Conservation (phyloP, 306 rosid species). For the Fragaria nilgerrensis region DNA sequence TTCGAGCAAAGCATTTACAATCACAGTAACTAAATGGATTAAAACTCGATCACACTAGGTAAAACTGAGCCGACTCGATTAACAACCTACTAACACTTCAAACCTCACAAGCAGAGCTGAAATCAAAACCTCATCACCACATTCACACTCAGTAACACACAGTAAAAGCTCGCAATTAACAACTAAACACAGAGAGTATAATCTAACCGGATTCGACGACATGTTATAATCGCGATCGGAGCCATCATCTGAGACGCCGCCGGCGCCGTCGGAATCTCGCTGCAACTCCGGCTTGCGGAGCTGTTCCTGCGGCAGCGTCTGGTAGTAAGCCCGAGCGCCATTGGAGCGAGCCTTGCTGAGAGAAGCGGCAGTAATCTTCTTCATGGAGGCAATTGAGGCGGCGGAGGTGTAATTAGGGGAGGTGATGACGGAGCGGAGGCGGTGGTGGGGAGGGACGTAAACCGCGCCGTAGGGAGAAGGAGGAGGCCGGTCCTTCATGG, state of each 20-base stretch:
- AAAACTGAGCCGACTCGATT: not conserved
- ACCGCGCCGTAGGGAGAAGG: conserved; percentile 55
- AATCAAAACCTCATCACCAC: conserved; percentile 6
- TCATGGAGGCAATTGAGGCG: conserved; percentile 40
- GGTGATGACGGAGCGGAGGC: conserved; percentile 60
- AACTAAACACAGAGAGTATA: not conserved
- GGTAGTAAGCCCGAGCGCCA: conserved; percentile 19
- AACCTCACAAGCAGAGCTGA: conserved; percentile 12
- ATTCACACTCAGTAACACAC: not conserved
- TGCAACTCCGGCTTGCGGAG: conserved; percentile 38
- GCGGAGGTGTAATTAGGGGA: conserved; percentile 37
- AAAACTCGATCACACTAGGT: not conserved
- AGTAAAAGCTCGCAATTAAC: not conserved
- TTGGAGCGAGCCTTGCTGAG: conserved; percentile 25
- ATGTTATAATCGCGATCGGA: conserved; percentile 49
- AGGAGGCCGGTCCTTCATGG: conserved; percentile 87
- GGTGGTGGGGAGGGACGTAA: conserved; percentile 90
- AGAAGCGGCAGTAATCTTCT: conserved; percentile 1
- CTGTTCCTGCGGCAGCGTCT: conserved; percentile 42
- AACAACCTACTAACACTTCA: conserved; percentile 9
- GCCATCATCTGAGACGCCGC: not conserved
- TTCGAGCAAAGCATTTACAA: not conserved
- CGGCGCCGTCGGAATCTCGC: conserved; percentile 39
- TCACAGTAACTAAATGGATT: not conserved
- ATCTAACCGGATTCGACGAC: conserved; percentile 41